phyloP scores from a whole-genome alignment of 2,329 filamentous ascomycete species.

The Fusarium continuum region DNA sequence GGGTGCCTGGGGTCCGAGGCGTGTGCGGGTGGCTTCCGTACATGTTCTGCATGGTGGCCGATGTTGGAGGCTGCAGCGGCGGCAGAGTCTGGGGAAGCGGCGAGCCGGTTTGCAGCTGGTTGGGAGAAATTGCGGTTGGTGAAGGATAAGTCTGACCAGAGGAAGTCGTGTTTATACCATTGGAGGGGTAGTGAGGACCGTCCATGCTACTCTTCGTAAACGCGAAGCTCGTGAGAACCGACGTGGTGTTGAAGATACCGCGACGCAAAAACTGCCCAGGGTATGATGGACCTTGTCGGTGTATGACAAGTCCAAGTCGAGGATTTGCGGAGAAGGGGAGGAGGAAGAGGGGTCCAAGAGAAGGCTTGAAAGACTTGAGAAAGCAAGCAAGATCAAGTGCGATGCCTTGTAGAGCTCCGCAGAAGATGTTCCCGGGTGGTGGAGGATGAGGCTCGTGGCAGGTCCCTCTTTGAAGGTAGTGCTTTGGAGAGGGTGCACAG shows the following conservation, averaged over 20 bases:
- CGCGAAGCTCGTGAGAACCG: conserved; percentile 44
- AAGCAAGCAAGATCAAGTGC: conserved; percentile 41
- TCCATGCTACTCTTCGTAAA: conserved; percentile 60
- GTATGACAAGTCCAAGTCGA: conserved; percentile 41
- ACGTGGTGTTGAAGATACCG: conserved; percentile 39
- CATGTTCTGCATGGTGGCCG: conserved; percentile 54
- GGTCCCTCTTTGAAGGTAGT: conserved; percentile 53
- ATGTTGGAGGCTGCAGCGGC: conserved; percentile 60
- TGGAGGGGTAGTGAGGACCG: conserved; percentile 63
- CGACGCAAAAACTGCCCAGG: conserved; percentile 36
- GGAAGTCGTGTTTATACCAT: conserved; percentile 64
- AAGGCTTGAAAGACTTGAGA: conserved; percentile 31
- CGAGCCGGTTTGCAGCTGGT: conserved; percentile 59
- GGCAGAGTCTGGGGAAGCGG: conserved; percentile 64
- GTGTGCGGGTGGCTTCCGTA: conserved; percentile 70
- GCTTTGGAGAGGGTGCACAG: conserved; percentile 56
- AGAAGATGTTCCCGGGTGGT: conserved; percentile 48
- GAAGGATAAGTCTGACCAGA: conserved; percentile 61
- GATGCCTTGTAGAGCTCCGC: conserved; percentile 43
- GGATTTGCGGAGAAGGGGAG: conserved; percentile 35
- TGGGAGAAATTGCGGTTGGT: conserved; percentile 61
- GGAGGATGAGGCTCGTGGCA: conserved; percentile 54
- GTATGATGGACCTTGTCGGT: conserved; percentile 36
- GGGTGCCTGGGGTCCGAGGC: conserved; percentile 69
- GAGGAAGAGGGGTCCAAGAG: conserved; percentile 21